A percentile compares a stretch with the other conserved stretches of the same genome.
Evolutionary conservation across 176 grass and related monocot genomes (phyloP).

Genomic region (Triticum monococcum): DNA sequence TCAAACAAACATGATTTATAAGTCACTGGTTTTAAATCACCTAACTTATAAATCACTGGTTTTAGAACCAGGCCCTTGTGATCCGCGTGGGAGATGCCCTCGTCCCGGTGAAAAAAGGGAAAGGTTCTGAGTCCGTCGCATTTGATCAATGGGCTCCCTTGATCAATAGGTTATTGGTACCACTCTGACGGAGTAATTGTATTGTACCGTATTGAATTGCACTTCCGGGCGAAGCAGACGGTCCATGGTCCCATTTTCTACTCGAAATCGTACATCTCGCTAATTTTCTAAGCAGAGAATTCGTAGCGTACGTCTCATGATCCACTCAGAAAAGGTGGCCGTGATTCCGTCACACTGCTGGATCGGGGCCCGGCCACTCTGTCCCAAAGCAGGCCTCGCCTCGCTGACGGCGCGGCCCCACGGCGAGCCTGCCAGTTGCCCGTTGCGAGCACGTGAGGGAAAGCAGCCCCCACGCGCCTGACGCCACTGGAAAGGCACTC

Average conservation of each 20-base stretch:
- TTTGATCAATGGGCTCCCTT: too few relatives aligned
- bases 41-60: too few relatives aligned
- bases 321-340: background rate
- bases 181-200: background rate
- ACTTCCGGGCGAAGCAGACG: background rate
- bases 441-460: slow-evolving; percentile 35
- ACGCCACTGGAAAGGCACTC: background rate
- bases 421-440: background rate
- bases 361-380: background rate
- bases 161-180: background rate
- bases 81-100: too few relatives aligned
- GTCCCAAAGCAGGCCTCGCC: background rate
- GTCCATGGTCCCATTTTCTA: background rate
- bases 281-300: background rate
- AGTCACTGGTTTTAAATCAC: too few relatives aligned
- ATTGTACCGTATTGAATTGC: background rate
- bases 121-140: too few relatives aligned
- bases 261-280: background rate
- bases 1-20: too few relatives aligned
- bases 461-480: slow-evolving; percentile 35
- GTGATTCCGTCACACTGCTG: background rate
- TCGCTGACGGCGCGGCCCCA: background rate
- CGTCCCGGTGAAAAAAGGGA: too few relatives aligned
- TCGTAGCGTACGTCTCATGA: background rate
- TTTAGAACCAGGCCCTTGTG: too few relatives aligned